phyloP scores from a whole-genome alignment of 2,329 filamentous ascomycete genomes.

The Rhinocladiella mackenziei region DNA sequence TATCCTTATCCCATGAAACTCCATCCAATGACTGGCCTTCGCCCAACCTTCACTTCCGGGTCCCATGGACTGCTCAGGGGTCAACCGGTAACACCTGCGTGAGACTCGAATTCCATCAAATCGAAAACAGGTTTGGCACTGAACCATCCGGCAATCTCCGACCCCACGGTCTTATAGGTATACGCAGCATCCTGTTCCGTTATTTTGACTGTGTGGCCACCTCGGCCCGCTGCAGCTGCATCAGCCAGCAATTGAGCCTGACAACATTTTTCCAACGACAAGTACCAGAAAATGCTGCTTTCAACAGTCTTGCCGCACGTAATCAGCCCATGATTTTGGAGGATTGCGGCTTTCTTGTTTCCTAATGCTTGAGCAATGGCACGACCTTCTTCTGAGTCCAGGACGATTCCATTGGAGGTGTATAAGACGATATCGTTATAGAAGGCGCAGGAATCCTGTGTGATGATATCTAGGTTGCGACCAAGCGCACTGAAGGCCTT shows the following conservation, averaged over 20 bases:
- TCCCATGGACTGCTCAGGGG: no score
- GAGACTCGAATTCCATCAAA: no score
- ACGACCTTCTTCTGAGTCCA: slow-evolving; percentile 37
- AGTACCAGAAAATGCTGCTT: slow-evolving; percentile 52
- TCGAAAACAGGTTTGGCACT: slow-evolving; percentile 49
- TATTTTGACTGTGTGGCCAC: slow-evolving; percentile 59
- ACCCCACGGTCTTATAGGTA: slow-evolving; percentile 64
- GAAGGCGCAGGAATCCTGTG: slow-evolving; percentile 45
- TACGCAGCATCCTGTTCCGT: slow-evolving; percentile 63
- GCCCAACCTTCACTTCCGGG: no score
- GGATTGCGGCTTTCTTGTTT: slow-evolving; percentile 37
- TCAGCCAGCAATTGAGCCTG: slow-evolving; percentile 52
- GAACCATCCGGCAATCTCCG: slow-evolving; percentile 62
- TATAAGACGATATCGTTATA: slow-evolving; percentile 31
- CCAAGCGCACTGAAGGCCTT: slow-evolving; percentile 42
- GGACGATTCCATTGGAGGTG: slow-evolving; percentile 37
- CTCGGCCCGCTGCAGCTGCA: slow-evolving; percentile 51
- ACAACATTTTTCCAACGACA: slow-evolving; percentile 52
- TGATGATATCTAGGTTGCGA: slow-evolving; percentile 44
- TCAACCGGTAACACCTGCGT: no score
- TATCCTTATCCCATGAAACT: no score
- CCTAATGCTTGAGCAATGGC: slow-evolving; percentile 38
- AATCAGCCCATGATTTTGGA: slow-evolving; percentile 41
- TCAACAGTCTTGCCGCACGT: slow-evolving; percentile 40
- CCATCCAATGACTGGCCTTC: no score